These are phyloP conservation scores for Neofusicoccum cordaticola DNA, from an alignment of 2,329 filamentous ascomycete genomes.

Conservation along the genomic window DNA sequence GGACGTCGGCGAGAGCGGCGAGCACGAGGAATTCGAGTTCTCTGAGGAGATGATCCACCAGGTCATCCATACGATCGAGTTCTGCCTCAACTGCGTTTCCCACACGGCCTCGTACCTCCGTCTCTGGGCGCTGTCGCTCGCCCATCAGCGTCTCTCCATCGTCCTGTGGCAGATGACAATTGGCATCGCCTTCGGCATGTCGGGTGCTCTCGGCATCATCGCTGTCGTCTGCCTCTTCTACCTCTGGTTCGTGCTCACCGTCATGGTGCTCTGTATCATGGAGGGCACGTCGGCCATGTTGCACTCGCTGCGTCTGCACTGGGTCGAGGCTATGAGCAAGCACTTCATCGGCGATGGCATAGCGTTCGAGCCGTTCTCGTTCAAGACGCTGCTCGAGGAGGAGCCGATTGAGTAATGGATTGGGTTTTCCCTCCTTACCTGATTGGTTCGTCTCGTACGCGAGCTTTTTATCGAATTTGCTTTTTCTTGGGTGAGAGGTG, in stretches of 20 bases:
- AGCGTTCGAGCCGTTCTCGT: constrained; percentile 86
- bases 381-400: constrained; percentile 79
- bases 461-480: not conserved
- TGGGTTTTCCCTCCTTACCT: not conserved
- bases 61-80: constrained; percentile 98
- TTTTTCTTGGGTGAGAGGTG: not conserved
- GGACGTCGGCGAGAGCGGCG: constrained; percentile 68
- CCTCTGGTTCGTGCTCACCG: constrained; percentile 84
- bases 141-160: constrained; percentile 94
- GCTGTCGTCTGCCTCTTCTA: constrained; percentile 80
- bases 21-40: constrained; percentile 97
- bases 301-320: constrained; percentile 85
- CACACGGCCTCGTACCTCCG: constrained; percentile 98
- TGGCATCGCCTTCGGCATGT: constrained; percentile 66
- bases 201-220: constrained; percentile 68
- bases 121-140: constrained; percentile 94
- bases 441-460: not conserved
- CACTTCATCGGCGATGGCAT: constrained; percentile 88
- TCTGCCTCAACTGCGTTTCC: constrained; percentile 98
- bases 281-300: constrained; percentile 95
- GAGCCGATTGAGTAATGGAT: constrained; percentile 48
- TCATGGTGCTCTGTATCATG: constrained; percentile 84
- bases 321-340: constrained; percentile 98
- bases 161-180: constrained; percentile 98
- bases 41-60: constrained; percentile 98